Conservation (phyloP, 1,139 yeast genomes). For the Diutina neorugosa region DNA sequence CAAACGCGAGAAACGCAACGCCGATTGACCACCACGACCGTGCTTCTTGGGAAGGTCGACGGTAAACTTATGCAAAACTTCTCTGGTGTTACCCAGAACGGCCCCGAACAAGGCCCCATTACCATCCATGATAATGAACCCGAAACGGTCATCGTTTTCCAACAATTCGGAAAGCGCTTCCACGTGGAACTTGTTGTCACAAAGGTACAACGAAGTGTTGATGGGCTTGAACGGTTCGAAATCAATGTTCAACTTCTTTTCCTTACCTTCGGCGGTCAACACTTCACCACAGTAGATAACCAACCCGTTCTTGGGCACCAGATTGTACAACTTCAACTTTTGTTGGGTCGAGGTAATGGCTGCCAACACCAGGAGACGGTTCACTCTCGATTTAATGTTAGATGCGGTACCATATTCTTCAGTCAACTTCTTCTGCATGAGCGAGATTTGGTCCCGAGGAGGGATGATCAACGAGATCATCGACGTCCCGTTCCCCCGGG, state of each 20-base stretch:
- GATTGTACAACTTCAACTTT: conserved; percentile 78
- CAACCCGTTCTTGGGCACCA: conserved; percentile 87
- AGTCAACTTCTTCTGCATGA: conserved; percentile 81
- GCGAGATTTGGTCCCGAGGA: conserved; percentile 86
- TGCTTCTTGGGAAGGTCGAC: conserved; percentile 98
- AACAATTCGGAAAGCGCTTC: conserved; percentile 90
- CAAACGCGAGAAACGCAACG: conserved; percentile 94
- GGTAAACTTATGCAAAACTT: conserved; percentile 87
- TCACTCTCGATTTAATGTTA: conserved; percentile 93
- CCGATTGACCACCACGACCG: conserved; percentile 99
- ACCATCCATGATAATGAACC: conserved; percentile 98
- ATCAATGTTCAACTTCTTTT: conserved; percentile 86
- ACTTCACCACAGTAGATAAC: conserved; percentile 98
- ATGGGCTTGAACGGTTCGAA: conserved; percentile 97
- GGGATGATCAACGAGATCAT: conserved; percentile 95
- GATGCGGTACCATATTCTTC: conserved; percentile 99
- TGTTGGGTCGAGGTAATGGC: conserved; percentile 98
- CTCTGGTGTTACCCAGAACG: conserved; percentile 94
- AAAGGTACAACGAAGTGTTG: conserved; percentile 85
- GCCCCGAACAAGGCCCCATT: conserved; percentile 94
- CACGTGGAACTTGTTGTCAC: conserved; percentile 97
- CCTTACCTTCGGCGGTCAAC: conserved; percentile 92
- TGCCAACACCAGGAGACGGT: conserved; percentile 84
- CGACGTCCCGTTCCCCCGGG: conserved; percentile 97
- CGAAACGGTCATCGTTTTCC: conserved; percentile 92